Percentiles rank a stretch among this genome's conserved stretches.
These are phyloP conservation scores for Strombidium stylifer DNA, from an alignment of 73 alveolate species.

Conservation along the genomic window DNA sequence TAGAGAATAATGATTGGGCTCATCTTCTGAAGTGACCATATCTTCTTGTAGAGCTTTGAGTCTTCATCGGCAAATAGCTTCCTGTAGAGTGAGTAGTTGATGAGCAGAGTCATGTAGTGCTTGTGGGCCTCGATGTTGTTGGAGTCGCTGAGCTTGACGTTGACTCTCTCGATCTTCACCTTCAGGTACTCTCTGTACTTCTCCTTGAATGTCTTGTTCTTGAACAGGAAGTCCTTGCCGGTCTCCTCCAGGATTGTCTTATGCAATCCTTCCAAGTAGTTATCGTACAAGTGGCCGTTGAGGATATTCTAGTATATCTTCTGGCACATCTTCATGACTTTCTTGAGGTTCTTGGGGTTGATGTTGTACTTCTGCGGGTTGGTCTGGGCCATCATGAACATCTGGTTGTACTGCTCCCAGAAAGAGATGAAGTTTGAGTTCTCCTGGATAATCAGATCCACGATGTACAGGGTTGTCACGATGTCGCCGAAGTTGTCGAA, in stretches of 20 bases:
- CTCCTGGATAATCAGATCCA: constrained; percentile 80
- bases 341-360: constrained; percentile 59
- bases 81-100: constrained; percentile 74
- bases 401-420: constrained; percentile 80
- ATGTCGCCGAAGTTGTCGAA: constrained; percentile 78
- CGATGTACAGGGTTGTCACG: constrained; percentile 54
- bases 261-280: constrained; percentile 28
- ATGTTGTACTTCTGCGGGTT: constrained; percentile 70
- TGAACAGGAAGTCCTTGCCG: constrained; percentile 34
- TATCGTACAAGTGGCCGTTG: constrained; percentile 32
- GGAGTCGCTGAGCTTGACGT: constrained; percentile 45
- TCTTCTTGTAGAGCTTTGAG: constrained; percentile 61
- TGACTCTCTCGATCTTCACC: constrained; percentile 51
- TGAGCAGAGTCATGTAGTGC: constrained; percentile 61
- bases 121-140: constrained; percentile 66
- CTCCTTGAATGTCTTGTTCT: constrained; percentile 71
- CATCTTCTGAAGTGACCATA: constrained; percentile 76
- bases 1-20: constrained; percentile 76
- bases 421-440: constrained; percentile 71
- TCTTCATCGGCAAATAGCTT: constrained; percentile 78
- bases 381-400: constrained; percentile 68
- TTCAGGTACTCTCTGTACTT: constrained; percentile 62
- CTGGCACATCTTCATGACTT: constrained; percentile 57
- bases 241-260: constrained; percentile 40
- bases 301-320: constrained; percentile 32